Evolutionary conservation across 2,329 filamentous ascomycete species (phyloP), one percentile per base, ranked within the genome.

Genomic region (Ilyonectria destructans): DNA sequence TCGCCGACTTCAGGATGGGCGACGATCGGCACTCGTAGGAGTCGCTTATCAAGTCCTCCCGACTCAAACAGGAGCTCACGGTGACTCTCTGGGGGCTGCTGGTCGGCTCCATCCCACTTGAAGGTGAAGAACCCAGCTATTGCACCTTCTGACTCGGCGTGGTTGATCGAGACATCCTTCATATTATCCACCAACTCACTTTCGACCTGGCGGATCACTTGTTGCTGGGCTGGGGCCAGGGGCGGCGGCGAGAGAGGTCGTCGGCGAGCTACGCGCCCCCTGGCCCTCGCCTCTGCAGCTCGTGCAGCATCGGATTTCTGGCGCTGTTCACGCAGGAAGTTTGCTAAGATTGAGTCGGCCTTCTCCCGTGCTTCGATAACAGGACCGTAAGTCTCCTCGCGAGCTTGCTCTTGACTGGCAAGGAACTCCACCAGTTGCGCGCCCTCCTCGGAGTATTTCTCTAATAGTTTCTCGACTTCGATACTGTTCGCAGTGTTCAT

Each of bases 111-210:
- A 13, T 75, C 71, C 58, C 63, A 69, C 29, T 67, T 15, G 19
- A 55, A 68, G 5, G 63, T 71, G 33, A 75, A 73, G 8, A 68
- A 59, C 21, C 71, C 71, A 3, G 73, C 73, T 51, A 75, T 69
- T 2, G 37, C 45, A 23, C 68, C 71, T 17, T 74, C 73, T 1
- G 73, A 54, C 17, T 43, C 49, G 9, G 65, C 71, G 31, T 75
- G 67, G 29, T 65, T 69, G 17, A 73, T 56, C 2, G 62, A 51
- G 1, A 74, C 58, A 37, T 70, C 68, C 37, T 64, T 51, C 46
- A 69, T 60, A 9, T 61, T 54, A 4, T 56, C 59, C 7, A 70
- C 52, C n/a, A 73, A 23, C 0, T 62, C 46, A 7, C 23, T 26
- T 12, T 74, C 73, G 7, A 67, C 48, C 0, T 61, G 23, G 31